A percentile compares a stretch with the other conserved stretches of the same genome.
These are phyloP conservation scores for Vanrija pseudolonga DNA, from an alignment of 1,284 basidiomycete genomes.

Conservation along the genomic window DNA sequence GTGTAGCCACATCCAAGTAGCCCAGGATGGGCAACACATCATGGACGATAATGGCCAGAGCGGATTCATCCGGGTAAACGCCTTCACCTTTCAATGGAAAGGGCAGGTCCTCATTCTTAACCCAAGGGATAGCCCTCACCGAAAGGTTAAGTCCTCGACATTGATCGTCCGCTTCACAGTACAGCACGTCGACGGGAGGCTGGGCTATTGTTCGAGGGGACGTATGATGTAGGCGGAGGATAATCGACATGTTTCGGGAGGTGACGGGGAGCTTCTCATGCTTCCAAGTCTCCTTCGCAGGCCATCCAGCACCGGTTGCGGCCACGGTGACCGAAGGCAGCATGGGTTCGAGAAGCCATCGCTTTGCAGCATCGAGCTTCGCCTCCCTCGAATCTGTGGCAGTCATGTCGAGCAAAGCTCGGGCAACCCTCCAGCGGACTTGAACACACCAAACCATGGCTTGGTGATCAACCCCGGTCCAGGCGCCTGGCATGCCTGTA, in stretches of 20 bases:
- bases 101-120: constrained; percentile 10
- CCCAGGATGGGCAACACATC: not conserved
- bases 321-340: not conserved
- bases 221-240: too few species aligned
- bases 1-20: too few species aligned
- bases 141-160: constrained; percentile 2
- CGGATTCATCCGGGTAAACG: constrained; percentile 22
- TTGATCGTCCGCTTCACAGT: not conserved
- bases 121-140: constrained; percentile 12
- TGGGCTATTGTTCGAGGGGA: not conserved
- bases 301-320: too few species aligned
- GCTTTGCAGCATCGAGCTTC: constrained; percentile 13
- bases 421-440: constrained; percentile 80
- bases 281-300: too few species aligned
- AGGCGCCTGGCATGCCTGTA: constrained; percentile 78
- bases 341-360: constrained; percentile 8
- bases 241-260: not conserved
- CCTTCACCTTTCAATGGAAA: constrained; percentile 44
- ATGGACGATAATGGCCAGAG: constrained; percentile 16
- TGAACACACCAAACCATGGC: constrained; percentile 99
- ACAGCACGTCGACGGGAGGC: not conserved
- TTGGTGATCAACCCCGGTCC: constrained; percentile 92
- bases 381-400: constrained; percentile 1
- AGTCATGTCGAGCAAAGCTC: constrained; percentile 68
- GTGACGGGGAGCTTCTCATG: not conserved